Percentiles rank a stretch among this genome's conserved stretches.
phyloP scores from a whole-genome alignment of 805 yeast genomes.

The Wickerhamomyces hampshirensis region DNA sequence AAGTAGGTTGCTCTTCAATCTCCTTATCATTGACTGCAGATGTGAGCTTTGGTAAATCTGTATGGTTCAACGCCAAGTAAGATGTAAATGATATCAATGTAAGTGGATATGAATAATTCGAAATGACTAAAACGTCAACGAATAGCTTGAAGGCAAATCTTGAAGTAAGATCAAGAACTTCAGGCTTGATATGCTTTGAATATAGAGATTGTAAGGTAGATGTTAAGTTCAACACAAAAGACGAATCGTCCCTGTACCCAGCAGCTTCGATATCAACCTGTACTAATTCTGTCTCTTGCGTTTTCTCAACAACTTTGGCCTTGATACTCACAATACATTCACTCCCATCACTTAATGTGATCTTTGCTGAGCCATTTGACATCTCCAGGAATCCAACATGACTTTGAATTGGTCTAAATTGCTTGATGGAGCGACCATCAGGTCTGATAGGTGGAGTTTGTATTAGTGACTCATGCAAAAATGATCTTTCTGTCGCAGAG shows the following conservation, averaged over 20 bases:
- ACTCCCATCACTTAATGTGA: constrained; percentile 82
- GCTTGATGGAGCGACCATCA: constrained; percentile 71
- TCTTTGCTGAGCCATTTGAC: constrained; percentile 89
- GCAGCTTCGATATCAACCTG: constrained; percentile 78
- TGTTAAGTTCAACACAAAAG: constrained; percentile 57
- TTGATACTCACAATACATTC: constrained; percentile 92
- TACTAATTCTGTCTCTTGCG: constrained; percentile 44
- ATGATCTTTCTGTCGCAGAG: constrained; percentile 74
- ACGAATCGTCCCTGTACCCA: constrained; percentile 76
- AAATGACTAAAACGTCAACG: constrained; percentile 75
- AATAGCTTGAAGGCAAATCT: constrained; percentile 72
- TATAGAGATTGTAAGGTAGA: constrained; percentile 55
- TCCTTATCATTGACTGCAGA: constrained; percentile 59
- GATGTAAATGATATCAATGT: constrained; percentile 75
- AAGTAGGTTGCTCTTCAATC: constrained; percentile 85
- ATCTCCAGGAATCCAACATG: constrained; percentile 75
- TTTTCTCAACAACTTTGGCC: constrained; percentile 63
- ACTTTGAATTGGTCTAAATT: constrained; percentile 84
- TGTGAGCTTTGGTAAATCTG: constrained; percentile 66
- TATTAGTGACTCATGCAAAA: constrained; percentile 66
- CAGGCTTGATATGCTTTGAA: constrained; percentile 46
- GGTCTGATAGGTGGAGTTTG: constrained; percentile 67
- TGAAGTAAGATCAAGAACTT: constrained; percentile 57
- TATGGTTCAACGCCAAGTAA: constrained; percentile 75
- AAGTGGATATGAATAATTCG: constrained; percentile 76